A percentile compares a stretch with the other conserved stretches of the same genome.
Conservation (phyloP, 164 flowering plant genomes). For the Magnolia sinica region DNA sequence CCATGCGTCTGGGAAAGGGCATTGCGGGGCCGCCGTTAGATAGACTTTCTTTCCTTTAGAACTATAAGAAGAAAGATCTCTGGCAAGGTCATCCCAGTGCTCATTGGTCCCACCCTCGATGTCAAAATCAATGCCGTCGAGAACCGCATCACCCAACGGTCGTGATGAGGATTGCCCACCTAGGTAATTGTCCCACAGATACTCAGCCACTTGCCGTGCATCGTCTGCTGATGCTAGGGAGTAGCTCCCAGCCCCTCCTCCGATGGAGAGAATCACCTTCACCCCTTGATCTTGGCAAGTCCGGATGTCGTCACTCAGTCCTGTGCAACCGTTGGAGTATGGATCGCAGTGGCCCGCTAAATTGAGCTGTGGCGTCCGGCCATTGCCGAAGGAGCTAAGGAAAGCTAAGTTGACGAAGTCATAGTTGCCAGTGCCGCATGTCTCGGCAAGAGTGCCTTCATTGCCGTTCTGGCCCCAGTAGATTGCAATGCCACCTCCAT, state of each 20-base stretch:
- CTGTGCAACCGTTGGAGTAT: conserved; percentile 11
- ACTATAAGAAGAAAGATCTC: conserved; percentile 6
- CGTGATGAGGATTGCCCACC: conserved; percentile 7
- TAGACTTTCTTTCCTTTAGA: conserved; percentile 12
- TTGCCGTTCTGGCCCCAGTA: conserved; percentile 12
- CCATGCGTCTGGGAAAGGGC: conserved; percentile 13
- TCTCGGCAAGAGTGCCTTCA: conserved; percentile 5
- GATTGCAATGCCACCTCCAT: conserved; percentile 9
- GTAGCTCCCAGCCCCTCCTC: conserved; percentile 10
- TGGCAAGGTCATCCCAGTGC: conserved; percentile 14
- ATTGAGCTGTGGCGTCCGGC: conserved; percentile 5
- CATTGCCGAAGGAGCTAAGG: conserved; percentile 8
- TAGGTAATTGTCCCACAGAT: conserved; percentile 13
- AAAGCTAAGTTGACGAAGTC: conserved; percentile 11
- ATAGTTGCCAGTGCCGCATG: conserved; percentile 10
- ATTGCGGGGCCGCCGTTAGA: conserved; percentile 13
- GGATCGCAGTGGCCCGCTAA: conserved; percentile 15
- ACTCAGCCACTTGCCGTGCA: conserved; percentile 9
- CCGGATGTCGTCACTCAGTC: conserved; percentile 7
- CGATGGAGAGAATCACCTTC: conserved; percentile 10
- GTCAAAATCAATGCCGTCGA: conserved; percentile 18
- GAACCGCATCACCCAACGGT: conserved; percentile 10
- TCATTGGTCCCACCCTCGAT: conserved; percentile 8
- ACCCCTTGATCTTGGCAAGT: conserved; percentile 7
- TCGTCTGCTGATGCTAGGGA: conserved; percentile 3